These are phyloP conservation scores for Amauroascus verrucosus DNA, from an alignment of 2,329 filamentous ascomycete genomes.

Conservation along the genomic window DNA sequence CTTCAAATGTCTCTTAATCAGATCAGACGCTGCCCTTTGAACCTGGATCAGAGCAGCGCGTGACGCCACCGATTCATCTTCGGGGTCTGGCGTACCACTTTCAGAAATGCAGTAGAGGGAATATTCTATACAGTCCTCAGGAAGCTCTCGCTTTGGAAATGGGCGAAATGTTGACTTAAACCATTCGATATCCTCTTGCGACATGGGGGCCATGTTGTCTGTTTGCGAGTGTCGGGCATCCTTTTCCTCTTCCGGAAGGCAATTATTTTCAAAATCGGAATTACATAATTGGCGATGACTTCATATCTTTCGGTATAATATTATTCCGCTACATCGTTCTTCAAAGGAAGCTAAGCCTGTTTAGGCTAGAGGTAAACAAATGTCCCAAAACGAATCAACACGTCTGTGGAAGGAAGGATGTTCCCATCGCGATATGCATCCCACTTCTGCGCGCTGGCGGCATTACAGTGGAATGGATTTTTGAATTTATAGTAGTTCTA, in stretches of 20 bases:
- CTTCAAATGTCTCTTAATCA: slow-evolving; percentile 57
- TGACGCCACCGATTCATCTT: slow-evolving; percentile 37
- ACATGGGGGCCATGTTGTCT: slow-evolving; percentile 32
- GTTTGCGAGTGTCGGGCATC: neutral
- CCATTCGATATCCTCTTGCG: slow-evolving; percentile 52
- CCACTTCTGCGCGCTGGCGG: neutral
- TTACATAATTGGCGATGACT: slow-evolving; percentile 3
- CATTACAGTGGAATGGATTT: slow-evolving; percentile 4
- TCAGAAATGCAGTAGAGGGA: slow-evolving; percentile 61
- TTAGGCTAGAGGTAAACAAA: slow-evolving; percentile 36
- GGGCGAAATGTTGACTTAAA: slow-evolving; percentile 56
- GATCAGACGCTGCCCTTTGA: slow-evolving; percentile 55
- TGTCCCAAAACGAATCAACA: slow-evolving; percentile 20
- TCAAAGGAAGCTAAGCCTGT: slow-evolving; percentile 23
- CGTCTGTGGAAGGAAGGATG: slow-evolving; percentile 18
- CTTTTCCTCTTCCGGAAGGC: neutral
- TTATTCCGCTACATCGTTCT: slow-evolving; percentile 8
- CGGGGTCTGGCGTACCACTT: slow-evolving; percentile 45
- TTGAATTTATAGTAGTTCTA: neutral
- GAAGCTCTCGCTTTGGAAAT: slow-evolving; percentile 54
- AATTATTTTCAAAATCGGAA: neutral
- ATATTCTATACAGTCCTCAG: slow-evolving; percentile 82
- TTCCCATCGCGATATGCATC: slow-evolving; percentile 3
- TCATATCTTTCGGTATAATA: slow-evolving; percentile 15
- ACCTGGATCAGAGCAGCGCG: slow-evolving; percentile 59